Evolutionary conservation across 805 yeast species (phyloP), one percentile per base, ranked within the genome.

Genomic region (Yarrowia sp.): DNA sequence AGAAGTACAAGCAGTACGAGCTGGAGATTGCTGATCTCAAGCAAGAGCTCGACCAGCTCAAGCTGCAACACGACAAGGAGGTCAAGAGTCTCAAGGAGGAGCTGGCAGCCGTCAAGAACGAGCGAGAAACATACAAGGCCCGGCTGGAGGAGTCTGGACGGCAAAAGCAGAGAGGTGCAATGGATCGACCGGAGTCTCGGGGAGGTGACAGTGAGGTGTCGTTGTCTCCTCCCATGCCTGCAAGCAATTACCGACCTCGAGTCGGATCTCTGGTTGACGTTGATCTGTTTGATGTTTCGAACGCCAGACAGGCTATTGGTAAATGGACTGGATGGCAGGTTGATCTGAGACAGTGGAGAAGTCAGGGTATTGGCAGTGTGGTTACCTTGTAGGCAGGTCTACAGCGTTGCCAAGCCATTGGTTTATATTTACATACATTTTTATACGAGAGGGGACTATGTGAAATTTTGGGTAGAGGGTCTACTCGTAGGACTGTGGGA

Each of bases 271-370:
- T 73, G 55, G 76, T 74, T 14, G 79, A 74, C 58, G 76, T 77
- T 17, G 80, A 77, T 38, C 70, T 78, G 30, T 80, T 81, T 65
- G 74, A 83, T 38, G 82, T 85, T 70, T 80, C 83, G 70, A 72
- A 70, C 30, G 70, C 72, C 40, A 68, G 72, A 12, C 87, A 86
- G 67, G 81, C 84, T 53, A 77, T 93, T 71, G 80, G 82, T 74
- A 86, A 85, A 71, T 93, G 96, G 96, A 87, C 86, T 71, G 87
- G 85, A 60, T 93, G 93, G 92, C 91, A 89, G 74, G 84, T 92
- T 2, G 97, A 93, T 74, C 90, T 93, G 96, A 83, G 91, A 33
- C 73, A 76, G 14, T 93, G 98, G 98, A 83, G 89, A 74, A 84
- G 87, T 64, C 80, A 85, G 17, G 92, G 91, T 1, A 79, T 83